phyloP scores from a whole-genome alignment of 148 eudicot species.

The Camellia sinensis region DNA sequence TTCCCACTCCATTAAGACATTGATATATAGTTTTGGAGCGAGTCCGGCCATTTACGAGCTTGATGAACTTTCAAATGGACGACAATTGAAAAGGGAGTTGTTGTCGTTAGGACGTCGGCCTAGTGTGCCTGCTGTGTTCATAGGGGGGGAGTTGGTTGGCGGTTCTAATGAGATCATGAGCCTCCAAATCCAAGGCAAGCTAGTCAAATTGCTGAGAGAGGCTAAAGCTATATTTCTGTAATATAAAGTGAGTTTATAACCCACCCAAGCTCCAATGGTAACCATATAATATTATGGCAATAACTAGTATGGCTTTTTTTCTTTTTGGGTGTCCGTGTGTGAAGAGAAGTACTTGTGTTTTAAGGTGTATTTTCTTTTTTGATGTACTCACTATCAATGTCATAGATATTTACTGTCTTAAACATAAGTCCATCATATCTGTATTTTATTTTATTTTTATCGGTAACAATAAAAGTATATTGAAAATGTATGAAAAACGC shows the following conservation, averaged over 20 bases:
- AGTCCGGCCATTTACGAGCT: conserved; percentile 62
- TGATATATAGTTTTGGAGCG: conserved; percentile 65
- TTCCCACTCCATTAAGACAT: conserved; percentile 54
- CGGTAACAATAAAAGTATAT: no score
- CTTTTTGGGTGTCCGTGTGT: no score
- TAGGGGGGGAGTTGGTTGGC: conserved; percentile 60
- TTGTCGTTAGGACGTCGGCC: conserved; percentile 40
- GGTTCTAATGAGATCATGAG: conserved; percentile 76
- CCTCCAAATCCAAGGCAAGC: conserved; percentile 62
- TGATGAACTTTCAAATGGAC: conserved; percentile 58
- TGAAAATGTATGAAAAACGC: no score
- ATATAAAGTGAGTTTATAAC: neutral
- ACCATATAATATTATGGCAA: no score
- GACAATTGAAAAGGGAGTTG: conserved; percentile 55
- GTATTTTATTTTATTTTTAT: no score
- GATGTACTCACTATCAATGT: no score
- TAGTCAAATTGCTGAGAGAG: conserved; percentile 57
- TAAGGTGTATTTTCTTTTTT: no score
- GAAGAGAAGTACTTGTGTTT: no score
- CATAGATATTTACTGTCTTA: no score
- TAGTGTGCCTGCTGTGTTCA: conserved; percentile 63
- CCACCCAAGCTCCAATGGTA: no score
- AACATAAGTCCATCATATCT: no score
- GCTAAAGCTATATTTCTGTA: conserved; percentile 70
- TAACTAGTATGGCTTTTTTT: no score